A percentile compares a stretch with the other conserved stretches of the same genome.
Conservation (phyloP, 2,329 filamentous ascomycete species). For the Coniochaeta sp. region DNA sequence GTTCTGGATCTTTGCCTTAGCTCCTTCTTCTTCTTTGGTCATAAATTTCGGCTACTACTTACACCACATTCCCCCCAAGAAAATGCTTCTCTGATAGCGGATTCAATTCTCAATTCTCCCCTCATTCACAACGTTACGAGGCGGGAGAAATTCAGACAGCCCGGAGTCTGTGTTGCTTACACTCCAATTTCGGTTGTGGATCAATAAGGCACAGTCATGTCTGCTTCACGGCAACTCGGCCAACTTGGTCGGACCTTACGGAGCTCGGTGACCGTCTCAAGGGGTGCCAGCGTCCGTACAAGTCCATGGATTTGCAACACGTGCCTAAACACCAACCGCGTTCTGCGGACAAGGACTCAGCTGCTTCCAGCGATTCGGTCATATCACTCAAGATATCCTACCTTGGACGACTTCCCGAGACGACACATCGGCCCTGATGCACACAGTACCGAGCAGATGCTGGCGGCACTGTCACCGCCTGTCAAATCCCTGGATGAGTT, state of each 20-base stretch:
- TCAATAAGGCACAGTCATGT: neutral
- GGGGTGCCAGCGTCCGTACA: neutral
- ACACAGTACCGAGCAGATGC: conserved; percentile 66
- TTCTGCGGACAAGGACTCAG: neutral
- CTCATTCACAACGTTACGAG: neutral
- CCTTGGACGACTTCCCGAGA: conserved; percentile 62
- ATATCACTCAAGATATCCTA: conserved; percentile 14
- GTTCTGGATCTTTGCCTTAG: neutral
- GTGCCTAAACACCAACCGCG: neutral
- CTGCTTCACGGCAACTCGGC: conserved; percentile 1
- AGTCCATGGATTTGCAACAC: neutral
- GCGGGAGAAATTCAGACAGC: neutral
- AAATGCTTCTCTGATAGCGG: neutral
- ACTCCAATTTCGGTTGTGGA: neutral
- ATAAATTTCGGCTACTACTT: neutral
- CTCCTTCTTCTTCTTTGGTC: neutral
- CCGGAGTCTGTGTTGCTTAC: neutral
- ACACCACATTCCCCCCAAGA: neutral
- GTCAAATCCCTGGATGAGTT: conserved; percentile 72
- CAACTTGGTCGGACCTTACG: neutral
- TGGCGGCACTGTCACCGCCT: conserved; percentile 69
- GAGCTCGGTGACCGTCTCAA: neutral
- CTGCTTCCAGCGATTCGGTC: conserved; percentile 5
- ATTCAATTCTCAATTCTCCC: neutral
- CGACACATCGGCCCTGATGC: conserved; percentile 83